Evolutionary conservation across 768 basidiomycete genomes (phyloP).

Genomic region (Xerocomellus amylosporus): DNA sequence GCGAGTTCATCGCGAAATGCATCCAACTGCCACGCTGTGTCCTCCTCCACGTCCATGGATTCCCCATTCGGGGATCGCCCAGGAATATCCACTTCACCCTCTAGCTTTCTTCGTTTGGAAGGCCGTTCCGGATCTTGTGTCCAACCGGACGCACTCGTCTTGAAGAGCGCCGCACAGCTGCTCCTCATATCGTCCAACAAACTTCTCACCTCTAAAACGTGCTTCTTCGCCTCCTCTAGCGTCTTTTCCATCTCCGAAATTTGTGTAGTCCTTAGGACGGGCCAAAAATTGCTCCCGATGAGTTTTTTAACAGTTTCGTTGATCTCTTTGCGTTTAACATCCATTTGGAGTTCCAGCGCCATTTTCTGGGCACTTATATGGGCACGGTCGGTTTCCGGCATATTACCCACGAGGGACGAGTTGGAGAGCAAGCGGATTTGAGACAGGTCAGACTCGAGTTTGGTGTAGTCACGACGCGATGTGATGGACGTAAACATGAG

Average conservation of each 20-base stretch:
- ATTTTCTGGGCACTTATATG: slow-evolving; percentile 25
- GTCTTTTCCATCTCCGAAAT: slow-evolving; percentile 24
- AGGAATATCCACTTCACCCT: slow-evolving; percentile 2
- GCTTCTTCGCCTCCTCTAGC: slow-evolving; percentile 26
- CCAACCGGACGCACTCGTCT: slow-evolving; percentile 11
- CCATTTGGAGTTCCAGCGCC: slow-evolving; percentile 22
- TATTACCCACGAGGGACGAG: slow-evolving; percentile 20
- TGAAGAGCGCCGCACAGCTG: slow-evolving; percentile 22
- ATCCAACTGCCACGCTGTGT: slow-evolving; percentile 22
- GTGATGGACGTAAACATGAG: slow-evolving; percentile 35
- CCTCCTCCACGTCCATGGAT: background rate
- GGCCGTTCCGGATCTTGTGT: slow-evolving; percentile 24
- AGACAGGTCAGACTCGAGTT: slow-evolving; percentile 34
- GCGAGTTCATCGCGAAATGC: slow-evolving; percentile 29
- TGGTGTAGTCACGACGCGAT: slow-evolving; percentile 32
- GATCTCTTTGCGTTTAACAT: slow-evolving; percentile 34
- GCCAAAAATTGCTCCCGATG: slow-evolving; percentile 40
- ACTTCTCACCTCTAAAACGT: slow-evolving; percentile 31
- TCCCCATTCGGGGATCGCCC: slow-evolving; percentile 1
- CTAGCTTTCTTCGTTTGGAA: slow-evolving; percentile 27
- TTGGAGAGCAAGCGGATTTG: slow-evolving; percentile 24
- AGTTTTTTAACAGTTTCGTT: slow-evolving; percentile 31
- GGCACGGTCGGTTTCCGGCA: slow-evolving; percentile 26
- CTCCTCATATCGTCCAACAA: slow-evolving; percentile 22
- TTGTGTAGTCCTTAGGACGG: slow-evolving; percentile 29